phyloP scores from a whole-genome alignment of 106 monocot species.

The Dendrobium officinale region DNA sequence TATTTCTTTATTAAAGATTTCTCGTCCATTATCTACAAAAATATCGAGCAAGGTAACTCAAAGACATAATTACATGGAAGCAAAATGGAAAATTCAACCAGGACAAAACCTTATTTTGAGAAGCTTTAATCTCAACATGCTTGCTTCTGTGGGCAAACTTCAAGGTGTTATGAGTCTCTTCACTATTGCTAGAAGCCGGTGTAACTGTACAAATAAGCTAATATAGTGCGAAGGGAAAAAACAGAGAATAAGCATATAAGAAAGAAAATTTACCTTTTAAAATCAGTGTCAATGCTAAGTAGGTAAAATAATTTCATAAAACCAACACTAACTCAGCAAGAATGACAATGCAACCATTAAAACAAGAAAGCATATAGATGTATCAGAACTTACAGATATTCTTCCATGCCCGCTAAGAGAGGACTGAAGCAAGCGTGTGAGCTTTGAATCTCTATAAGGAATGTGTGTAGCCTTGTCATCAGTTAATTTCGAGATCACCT shows the following conservation, averaged over 20 bases:
- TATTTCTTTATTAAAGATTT: conserved; percentile 99
- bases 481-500: conserved; percentile 95
- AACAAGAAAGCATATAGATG: background rate
- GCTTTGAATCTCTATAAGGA: conserved; percentile 97
- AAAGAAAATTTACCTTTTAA: background rate
- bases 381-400: conserved; percentile 68
- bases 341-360: background rate
- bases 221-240: conserved; percentile 10
- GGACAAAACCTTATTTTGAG: conserved; percentile 77
- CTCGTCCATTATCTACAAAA: conserved; percentile 88
- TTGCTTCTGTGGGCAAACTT: conserved; percentile 98
- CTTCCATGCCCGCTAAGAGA: conserved; percentile 98
- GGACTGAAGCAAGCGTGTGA: conserved; percentile 88
- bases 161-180: conserved; percentile 96
- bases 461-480: conserved; percentile 86
- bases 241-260: background rate
- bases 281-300: background rate
- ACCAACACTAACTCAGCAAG: background rate
- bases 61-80: background rate
- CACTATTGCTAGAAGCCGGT: conserved; percentile 92
- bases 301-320: background rate
- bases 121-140: conserved; percentile 90
- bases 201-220: conserved; percentile 97
- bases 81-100: background rate
- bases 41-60: background rate